These are phyloP conservation scores for Xanthoparmelia taractica DNA, from an alignment of 495 filamentous ascomycete genomes.

Conservation along the genomic window DNA sequence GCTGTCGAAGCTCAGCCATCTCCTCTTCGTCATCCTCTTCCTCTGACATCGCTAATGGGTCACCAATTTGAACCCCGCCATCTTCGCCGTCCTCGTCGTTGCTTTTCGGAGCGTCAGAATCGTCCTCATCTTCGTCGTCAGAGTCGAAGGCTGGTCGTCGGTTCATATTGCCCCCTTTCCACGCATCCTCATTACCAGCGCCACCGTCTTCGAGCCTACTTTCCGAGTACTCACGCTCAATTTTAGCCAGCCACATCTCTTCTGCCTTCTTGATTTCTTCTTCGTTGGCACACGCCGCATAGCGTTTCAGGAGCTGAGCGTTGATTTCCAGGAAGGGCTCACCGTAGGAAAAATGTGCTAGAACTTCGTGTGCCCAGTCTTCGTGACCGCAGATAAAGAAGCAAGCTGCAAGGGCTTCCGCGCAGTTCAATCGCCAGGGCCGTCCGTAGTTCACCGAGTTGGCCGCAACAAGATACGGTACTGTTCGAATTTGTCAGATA, in stretches of 20 bases:
- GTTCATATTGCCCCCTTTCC: constrained; percentile 84
- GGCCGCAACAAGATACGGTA: constrained; percentile 92
- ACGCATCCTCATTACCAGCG: constrained; percentile 56
- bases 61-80: constrained; percentile 43
- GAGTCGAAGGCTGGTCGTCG: constrained; percentile 47
- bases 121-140: constrained; percentile 40
- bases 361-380: constrained; percentile 79
- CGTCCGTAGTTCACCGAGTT: constrained; percentile 97
- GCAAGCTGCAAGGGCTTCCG: constrained; percentile 84
- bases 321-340: constrained; percentile 85
- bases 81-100: constrained; percentile 42
- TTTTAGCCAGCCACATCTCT: constrained; percentile 75
- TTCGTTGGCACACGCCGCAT: constrained; percentile 74
- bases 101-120: constrained; percentile 44
- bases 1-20: constrained; percentile 82
- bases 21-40: constrained; percentile 77
- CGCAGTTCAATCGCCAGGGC: constrained; percentile 90
- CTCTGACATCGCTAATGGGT: constrained; percentile 68
- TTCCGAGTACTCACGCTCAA: constrained; percentile 83
- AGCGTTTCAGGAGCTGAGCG: constrained; percentile 67
- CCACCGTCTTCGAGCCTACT: constrained; percentile 58
- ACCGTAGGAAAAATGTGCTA: constrained; percentile 83
- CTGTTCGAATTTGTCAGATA: constrained; percentile 25
- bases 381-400: constrained; percentile 86
- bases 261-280: constrained; percentile 84